A percentile compares a stretch with the other conserved stretches of the same genome.
These are phyloP conservation scores for Dichomitus squalens DNA, from an alignment of 1,284 basidiomycete species.

Conservation along the genomic window DNA sequence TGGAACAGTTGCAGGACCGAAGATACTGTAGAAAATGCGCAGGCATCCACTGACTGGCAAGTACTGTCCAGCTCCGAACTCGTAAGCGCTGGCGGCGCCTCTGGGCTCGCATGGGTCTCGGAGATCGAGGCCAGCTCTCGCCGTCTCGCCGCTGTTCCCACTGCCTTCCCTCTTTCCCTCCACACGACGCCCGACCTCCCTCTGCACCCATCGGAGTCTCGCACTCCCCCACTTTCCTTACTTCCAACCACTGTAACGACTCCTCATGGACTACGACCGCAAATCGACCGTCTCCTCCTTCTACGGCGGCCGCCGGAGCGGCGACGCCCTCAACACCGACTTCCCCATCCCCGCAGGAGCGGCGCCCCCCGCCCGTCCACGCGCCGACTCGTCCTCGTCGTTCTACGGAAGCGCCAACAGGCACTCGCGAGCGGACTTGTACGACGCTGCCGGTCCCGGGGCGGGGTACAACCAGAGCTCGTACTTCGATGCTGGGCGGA, in stretches of 20 bases:
- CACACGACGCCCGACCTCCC: neutral
- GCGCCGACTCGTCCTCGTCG: conserved; percentile 70
- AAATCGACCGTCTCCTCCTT: conserved; percentile 78
- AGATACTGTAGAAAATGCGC: no score
- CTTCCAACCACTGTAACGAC: conserved; percentile 4
- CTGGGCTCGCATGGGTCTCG: no score
- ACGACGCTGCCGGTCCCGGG: conserved; percentile 34
- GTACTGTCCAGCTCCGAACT: no score
- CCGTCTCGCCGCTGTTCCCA: neutral
- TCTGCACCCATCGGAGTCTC: conserved; percentile 7
- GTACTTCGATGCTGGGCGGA: conserved; percentile 64
- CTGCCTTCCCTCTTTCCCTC: neutral
- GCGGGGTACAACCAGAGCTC: conserved; percentile 74
- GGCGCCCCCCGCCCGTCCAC: conserved; percentile 38
- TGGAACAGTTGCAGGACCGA: no score
- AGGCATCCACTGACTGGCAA: no score
- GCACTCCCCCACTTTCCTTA: conserved; percentile 11
- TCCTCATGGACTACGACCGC: conserved; percentile 56
- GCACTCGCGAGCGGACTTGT: conserved; percentile 45
- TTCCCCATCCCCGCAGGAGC: conserved; percentile 38
- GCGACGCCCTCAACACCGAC: conserved; percentile 62
- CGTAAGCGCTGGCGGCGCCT: no score
- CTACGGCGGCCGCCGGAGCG: conserved; percentile 61
- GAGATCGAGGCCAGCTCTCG: conserved; percentile 1
- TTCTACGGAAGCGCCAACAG: conserved; percentile 48